phyloP scores from a whole-genome alignment of 164 flowering plant species.

The Kalanchoe fedtschenkoi region DNA sequence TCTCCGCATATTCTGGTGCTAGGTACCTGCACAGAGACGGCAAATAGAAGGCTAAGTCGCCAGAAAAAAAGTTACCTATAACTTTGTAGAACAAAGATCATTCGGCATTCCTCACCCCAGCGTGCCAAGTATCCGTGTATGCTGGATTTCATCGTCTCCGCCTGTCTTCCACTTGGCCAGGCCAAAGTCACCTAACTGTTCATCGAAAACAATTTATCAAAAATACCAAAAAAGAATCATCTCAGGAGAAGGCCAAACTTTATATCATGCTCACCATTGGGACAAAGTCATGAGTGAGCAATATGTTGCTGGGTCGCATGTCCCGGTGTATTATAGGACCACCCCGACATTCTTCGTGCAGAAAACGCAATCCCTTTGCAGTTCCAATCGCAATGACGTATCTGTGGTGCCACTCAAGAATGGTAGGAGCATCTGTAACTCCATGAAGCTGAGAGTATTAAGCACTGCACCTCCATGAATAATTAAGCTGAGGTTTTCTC shows the following conservation, averaged over 20 bases:
- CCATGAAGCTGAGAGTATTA: background rate
- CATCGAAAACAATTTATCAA: too few species aligned
- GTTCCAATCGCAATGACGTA: conserved; percentile 48
- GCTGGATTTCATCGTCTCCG: conserved; percentile 25
- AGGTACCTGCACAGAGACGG: conserved; percentile 46
- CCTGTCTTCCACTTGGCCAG: conserved; percentile 50
- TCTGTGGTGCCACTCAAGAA: conserved; percentile 48
- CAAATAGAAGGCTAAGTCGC: too few species aligned
- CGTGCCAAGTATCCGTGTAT: conserved; percentile 47
- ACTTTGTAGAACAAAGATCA: too few species aligned
- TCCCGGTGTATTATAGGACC: conserved; percentile 57
- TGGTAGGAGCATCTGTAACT: conserved; percentile 21
- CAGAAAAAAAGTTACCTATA: too few species aligned
- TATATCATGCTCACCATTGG: too few species aligned
- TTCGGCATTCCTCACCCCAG: conserved; percentile 30
- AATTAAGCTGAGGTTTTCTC: too few species aligned
- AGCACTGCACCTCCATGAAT: background rate
- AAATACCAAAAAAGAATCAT: too few species aligned
- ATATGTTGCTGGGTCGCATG: conserved; percentile 55
- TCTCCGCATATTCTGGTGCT: conserved; percentile 65
- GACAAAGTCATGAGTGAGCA: conserved; percentile 54
- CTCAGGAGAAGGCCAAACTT: too few species aligned
- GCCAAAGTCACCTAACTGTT: conserved; percentile 60
- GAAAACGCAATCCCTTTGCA: conserved; percentile 61
- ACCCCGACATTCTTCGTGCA: conserved; percentile 66